These are phyloP conservation scores for Phytophthora pisi DNA, from an alignment of 352 stramenopile genomes.

Conservation along the genomic window DNA sequence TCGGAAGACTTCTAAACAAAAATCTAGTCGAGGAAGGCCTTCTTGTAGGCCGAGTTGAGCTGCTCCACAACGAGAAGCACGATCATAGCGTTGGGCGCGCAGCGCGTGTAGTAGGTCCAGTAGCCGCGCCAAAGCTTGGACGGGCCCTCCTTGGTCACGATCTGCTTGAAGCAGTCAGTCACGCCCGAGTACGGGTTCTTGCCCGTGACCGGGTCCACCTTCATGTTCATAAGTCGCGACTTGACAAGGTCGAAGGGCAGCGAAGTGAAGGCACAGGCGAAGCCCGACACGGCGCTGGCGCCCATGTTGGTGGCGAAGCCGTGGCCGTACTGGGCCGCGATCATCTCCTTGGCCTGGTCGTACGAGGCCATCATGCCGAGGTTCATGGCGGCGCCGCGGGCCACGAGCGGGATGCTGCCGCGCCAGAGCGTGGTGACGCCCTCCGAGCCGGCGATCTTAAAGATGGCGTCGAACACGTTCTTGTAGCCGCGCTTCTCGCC, in stretches of 20 bases:
- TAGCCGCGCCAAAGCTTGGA: conserved; percentile 97
- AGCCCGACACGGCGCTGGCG: conserved; percentile 95
- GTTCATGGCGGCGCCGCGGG: conserved; percentile 98
- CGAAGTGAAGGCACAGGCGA: conserved; percentile 97
- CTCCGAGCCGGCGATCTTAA: conserved; percentile 88
- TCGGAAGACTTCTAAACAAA: conserved; percentile 16
- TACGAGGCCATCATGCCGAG: conserved; percentile 99
- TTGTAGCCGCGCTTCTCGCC: conserved; percentile 97
- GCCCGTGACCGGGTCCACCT: conserved; percentile 87
- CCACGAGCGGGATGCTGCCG: conserved; percentile 92
- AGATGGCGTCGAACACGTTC: conserved; percentile 97
- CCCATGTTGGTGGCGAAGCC: conserved; percentile 93
- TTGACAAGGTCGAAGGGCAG: conserved; percentile 99
- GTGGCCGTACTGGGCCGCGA: conserved; percentile 68
- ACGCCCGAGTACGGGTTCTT: conserved; percentile 96
- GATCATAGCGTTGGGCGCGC: conserved; percentile 99
- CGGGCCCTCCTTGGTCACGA: conserved; percentile 95
- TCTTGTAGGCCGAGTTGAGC: conserved; percentile 90
- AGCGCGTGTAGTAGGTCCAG: conserved; percentile 98
- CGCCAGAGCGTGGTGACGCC: conserved; percentile 91
- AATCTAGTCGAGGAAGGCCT: conserved; percentile 58
- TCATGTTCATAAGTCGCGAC: conserved; percentile 98
- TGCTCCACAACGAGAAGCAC: conserved; percentile 98
- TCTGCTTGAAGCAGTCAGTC: conserved; percentile 95
- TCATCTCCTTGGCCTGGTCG: conserved; percentile 97